A percentile compares a stretch with the other conserved stretches of the same genome.
These are phyloP conservation scores for Dimocarpus longan DNA, from an alignment of 345 rosid species.

Conservation along the genomic window DNA sequence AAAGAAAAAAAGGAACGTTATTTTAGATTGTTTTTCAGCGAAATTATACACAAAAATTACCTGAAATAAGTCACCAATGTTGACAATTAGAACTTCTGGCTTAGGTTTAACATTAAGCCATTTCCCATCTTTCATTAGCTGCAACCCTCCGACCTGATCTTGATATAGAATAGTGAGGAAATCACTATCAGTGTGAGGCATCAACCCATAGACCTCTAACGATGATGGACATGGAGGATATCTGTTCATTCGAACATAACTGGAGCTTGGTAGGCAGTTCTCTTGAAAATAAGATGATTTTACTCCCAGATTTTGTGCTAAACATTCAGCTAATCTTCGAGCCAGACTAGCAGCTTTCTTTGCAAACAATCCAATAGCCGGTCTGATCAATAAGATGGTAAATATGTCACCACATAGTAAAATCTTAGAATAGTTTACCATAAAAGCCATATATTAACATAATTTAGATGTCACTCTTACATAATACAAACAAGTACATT, in stretches of 20 bases:
- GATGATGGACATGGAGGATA: slow-evolving; percentile 68
- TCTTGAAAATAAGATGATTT: slow-evolving; percentile 46
- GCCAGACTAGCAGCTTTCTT: slow-evolving; percentile 41
- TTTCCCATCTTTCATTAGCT: slow-evolving; percentile 53
- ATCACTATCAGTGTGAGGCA: slow-evolving; percentile 78
- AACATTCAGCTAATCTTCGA: slow-evolving; percentile 43
- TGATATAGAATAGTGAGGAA: slow-evolving; percentile 64
- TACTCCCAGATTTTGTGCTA: slow-evolving; percentile 48
- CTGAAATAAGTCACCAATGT: slow-evolving; percentile 83
- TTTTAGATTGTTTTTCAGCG: background rate
- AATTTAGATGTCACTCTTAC: no score
- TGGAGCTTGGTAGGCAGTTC: slow-evolving; percentile 36
- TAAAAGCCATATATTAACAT: no score
- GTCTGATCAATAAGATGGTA: slow-evolving; percentile 30
- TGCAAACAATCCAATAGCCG: slow-evolving; percentile 41
- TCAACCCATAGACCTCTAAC: slow-evolving; percentile 53
- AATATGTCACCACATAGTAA: background rate
- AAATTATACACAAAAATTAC: slow-evolving; percentile 25
- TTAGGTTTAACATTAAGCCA: slow-evolving; percentile 70
- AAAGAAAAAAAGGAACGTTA: no score
- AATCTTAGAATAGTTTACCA: background rate
- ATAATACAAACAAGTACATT: no score
- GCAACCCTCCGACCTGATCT: slow-evolving; percentile 71
- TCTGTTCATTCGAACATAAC: slow-evolving; percentile 68
- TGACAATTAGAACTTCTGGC: slow-evolving; percentile 56